Conservation (phyloP, 768 basidiomycete genomes). For the Russula lepida region DNA sequence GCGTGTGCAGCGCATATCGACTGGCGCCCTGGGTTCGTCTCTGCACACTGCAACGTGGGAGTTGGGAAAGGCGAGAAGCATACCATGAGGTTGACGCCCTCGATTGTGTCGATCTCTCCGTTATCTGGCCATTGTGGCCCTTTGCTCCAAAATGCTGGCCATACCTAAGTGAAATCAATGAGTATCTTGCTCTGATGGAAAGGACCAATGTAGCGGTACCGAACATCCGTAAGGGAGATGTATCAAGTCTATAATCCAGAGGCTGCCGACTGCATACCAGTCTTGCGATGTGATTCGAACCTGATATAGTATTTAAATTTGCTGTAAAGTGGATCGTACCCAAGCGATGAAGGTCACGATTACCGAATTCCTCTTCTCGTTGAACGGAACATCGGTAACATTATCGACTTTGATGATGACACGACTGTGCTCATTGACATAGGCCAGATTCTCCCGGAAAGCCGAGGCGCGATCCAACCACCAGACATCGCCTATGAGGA, state of each 20-base stretch:
- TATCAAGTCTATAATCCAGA: conserved; percentile 40
- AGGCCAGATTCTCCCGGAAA: conserved; percentile 42
- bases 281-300: conserved; percentile 39
- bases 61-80: not conserved
- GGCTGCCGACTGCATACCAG: conserved; percentile 35
- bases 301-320: conserved; percentile 25
- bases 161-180: conserved; percentile 27
- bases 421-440: conserved; percentile 50
- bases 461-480: conserved; percentile 47
- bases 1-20: conserved; percentile 51
- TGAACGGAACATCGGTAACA: conserved; percentile 41
- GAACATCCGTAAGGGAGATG: conserved; percentile 53
- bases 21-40: conserved; percentile 27
- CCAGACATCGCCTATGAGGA: conserved; percentile 47
- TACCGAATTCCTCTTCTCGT: conserved; percentile 54
- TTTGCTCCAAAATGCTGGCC: conserved; percentile 33
- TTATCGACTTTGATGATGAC: conserved; percentile 75
- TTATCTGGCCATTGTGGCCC: conserved; percentile 36
- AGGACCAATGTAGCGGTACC: conserved; percentile 24
- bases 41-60: not conserved
- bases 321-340: not conserved
- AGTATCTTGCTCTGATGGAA: not conserved
- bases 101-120: conserved; percentile 36
- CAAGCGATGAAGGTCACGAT: conserved; percentile 11
- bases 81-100: conserved; percentile 43